These are phyloP conservation scores for Sungouiella thailandica DNA, from an alignment of 805 yeast genomes.

Conservation along the genomic window DNA sequence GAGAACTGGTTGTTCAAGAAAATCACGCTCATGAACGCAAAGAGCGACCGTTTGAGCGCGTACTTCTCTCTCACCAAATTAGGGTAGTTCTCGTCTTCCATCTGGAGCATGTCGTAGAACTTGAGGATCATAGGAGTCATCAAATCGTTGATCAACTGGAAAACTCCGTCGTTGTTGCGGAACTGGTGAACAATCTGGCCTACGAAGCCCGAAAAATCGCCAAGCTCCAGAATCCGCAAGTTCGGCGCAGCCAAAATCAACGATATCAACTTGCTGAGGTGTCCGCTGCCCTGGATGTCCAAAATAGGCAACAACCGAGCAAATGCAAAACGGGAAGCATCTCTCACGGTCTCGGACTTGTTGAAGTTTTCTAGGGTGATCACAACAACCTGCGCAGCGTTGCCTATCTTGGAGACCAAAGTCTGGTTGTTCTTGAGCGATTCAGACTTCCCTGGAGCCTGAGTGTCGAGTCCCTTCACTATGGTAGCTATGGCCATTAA, in stretches of 20 bases:
- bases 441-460: slow-evolving; percentile 26
- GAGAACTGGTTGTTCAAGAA: slow-evolving; percentile 77
- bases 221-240: slow-evolving; percentile 59
- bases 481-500: slow-evolving; percentile 87
- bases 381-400: slow-evolving; percentile 75
- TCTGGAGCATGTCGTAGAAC: slow-evolving; percentile 47
- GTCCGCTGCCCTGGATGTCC: slow-evolving; percentile 38
- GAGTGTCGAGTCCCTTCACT: slow-evolving; percentile 75
- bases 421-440: slow-evolving; percentile 23
- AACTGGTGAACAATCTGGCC: slow-evolving; percentile 84
- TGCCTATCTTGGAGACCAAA: slow-evolving; percentile 43
- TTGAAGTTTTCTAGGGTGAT: slow-evolving; percentile 77
- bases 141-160: slow-evolving; percentile 67
- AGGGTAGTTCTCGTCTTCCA: slow-evolving; percentile 39
- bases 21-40: slow-evolving; percentile 63
- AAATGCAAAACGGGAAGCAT: slow-evolving; percentile 80
- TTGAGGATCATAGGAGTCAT: slow-evolving; percentile 70
- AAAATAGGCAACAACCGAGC: slow-evolving; percentile 81
- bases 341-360: slow-evolving; percentile 66
- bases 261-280: slow-evolving; percentile 67
- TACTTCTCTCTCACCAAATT: slow-evolving; percentile 63
- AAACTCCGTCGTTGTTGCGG: slow-evolving; percentile 60
- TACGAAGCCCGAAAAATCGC: slow-evolving; percentile 77
- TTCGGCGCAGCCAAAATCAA: slow-evolving; percentile 50
- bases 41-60: slow-evolving; percentile 62